A percentile compares a stretch with the other conserved stretches of the same genome.
Conservation (phyloP, 2,329 filamentous ascomycete genomes). For the Eurotiales sp. region DNA sequence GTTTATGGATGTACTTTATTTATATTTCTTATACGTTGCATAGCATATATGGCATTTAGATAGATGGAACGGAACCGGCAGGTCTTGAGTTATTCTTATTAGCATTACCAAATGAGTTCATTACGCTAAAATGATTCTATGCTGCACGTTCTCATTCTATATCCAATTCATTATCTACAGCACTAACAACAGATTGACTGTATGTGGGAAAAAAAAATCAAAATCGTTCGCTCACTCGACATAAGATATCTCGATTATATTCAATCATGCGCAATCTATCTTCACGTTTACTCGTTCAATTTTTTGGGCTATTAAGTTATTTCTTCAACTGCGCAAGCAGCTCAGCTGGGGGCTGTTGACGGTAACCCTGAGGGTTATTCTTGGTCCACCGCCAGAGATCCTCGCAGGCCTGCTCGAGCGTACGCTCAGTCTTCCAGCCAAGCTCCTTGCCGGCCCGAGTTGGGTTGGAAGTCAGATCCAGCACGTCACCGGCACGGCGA, state of each 20-base stretch:
- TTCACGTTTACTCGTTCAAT: not conserved
- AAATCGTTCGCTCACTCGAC: not conserved
- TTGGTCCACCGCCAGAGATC: constrained; percentile 96
- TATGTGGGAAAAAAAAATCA: not conserved
- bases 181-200: too few relatives aligned
- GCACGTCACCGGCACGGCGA: constrained; percentile 81
- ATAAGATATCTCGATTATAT: not conserved
- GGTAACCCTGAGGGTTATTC: constrained; percentile 95
- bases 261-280: not conserved
- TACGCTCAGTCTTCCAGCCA: constrained; percentile 84
- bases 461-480: constrained; percentile 92
- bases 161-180: constrained; percentile 8
- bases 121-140: not conserved
- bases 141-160: not conserved
- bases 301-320: not conserved
- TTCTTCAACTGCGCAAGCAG: constrained; percentile 59
- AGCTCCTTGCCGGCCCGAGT: constrained; percentile 83
- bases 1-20: not conserved
- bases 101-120: too few relatives aligned
- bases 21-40: not conserved
- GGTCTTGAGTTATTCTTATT: not conserved
- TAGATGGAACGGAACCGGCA: not conserved
- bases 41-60: not conserved
- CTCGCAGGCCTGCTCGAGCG: constrained; percentile 86
- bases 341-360: constrained; percentile 81